Conservation (phyloP, 495 filamentous ascomycete genomes). For the Letharia lupina region DNA sequence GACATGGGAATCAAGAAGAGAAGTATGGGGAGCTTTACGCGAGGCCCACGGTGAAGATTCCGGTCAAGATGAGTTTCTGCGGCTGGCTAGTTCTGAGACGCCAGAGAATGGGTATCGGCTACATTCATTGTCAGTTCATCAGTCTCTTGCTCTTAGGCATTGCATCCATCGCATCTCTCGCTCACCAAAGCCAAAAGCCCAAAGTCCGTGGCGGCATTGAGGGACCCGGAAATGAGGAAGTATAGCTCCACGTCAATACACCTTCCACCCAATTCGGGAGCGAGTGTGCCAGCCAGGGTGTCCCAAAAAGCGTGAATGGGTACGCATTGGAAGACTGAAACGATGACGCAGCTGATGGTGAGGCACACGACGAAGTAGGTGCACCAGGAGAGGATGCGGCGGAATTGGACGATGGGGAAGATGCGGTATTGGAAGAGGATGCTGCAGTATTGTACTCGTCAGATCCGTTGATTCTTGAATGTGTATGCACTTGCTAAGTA, state of each 20-base stretch:
- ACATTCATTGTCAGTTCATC: background rate
- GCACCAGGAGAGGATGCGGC: conserved; percentile 13
- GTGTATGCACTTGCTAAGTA: background rate
- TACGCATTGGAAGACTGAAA: conserved; percentile 16
- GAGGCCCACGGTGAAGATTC: conserved; percentile 10
- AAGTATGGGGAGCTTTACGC: conserved; percentile 6
- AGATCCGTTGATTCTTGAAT: background rate
- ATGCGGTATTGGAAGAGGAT: conserved; percentile 21
- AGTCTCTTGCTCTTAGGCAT: background rate
- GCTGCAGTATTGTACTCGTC: background rate
- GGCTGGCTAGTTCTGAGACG: conserved; percentile 13
- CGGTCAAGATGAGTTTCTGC: conserved; percentile 20
- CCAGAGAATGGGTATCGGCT: conserved; percentile 23
- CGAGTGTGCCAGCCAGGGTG: conserved; percentile 9
- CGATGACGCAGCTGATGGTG: conserved; percentile 4
- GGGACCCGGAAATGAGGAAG: conserved; percentile 11
- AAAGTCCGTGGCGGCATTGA: conserved; percentile 21
- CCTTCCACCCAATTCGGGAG: conserved; percentile 3
- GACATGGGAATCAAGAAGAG: background rate
- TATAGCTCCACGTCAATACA: conserved; percentile 16
- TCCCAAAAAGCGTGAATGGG: conserved; percentile 21
- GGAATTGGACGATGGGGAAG: conserved; percentile 22
- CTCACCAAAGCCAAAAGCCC: conserved; percentile 17
- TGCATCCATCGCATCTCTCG: background rate
- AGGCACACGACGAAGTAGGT: conserved; percentile 12